Base-by-base conservation (phyloP, 768 basidiomycete species). In the Calocybe indica region DNA sequence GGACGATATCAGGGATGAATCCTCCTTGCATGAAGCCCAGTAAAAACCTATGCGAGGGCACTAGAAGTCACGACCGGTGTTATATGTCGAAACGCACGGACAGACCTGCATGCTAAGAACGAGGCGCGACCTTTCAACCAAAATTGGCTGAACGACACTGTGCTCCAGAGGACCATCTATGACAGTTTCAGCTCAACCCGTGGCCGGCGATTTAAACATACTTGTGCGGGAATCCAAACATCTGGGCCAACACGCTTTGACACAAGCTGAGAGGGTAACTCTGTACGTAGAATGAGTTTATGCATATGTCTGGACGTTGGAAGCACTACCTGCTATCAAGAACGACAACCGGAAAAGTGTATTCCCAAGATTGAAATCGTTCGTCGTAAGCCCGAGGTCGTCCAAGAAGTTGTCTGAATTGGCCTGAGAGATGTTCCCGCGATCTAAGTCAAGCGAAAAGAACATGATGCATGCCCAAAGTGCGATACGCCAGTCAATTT, bases 231-330 rank as follows among this genome's bases (percentile, higher is more conserved):
- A 47, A 84, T 72, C 81, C 82, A 85, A 7, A 79, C 65, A 62
- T 86, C 83, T 0, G 83, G 82, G 0, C 83, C 83, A 14, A 85
- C 63, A 5, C 80, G 72, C 58, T 87, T 85, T 34, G 80, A 82
- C 30, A 87, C 60, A 13, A 85, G 65, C 56, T 85, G 83, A 0
- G 82, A 84, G 12, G 83, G 83, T 12, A 86, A 65, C 58, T 85
- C 83, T 62, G 41, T 33, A 12, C 40, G 36, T 34, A 50, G 37
- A 30, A 14, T n/a, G 11, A 14, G 11, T 29, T 14, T 12, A 33
- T 37, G 32, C 6, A 42, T 6, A 13, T 7, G 33, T 6, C n/a
- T 31, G 37, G 32, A 28, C 33, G 11, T n/a, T 47, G 34, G 6
- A 1, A 11, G 7, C 43, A 53, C 30, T 42, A 71, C 71, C 73